phyloP scores from a whole-genome alignment of 805 yeast species.

The Pichia scutulata region DNA sequence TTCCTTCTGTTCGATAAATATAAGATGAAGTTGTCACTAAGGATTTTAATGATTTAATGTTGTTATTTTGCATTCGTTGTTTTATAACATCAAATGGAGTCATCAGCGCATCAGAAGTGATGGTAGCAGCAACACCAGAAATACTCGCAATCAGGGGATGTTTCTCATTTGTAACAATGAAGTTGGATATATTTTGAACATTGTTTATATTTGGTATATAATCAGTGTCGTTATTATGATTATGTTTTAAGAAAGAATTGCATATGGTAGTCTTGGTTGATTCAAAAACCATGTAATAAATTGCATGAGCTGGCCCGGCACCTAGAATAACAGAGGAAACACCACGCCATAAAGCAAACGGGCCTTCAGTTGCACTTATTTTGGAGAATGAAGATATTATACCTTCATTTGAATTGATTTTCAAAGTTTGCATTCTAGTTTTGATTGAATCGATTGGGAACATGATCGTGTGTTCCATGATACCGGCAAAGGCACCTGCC shows the following conservation, averaged over 20 bases:
- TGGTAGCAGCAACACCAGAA: constrained; percentile 89
- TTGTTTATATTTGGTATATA: constrained; percentile 2
- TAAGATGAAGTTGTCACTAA: constrained; percentile 26
- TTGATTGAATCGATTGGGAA: constrained; percentile 94
- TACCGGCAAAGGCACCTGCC: constrained; percentile 99
- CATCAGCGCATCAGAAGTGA: constrained; percentile 93
- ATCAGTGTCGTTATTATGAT: not conserved
- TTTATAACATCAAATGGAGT: constrained; percentile 94
- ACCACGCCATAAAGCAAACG: constrained; percentile 86
- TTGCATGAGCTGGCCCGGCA: constrained; percentile 99
- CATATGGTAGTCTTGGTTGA: constrained; percentile 55
- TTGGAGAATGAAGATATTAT: constrained; percentile 62
- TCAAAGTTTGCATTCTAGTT: constrained; percentile 79
- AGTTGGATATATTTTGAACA: constrained; percentile 8
- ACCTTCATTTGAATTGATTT: constrained; percentile 28
- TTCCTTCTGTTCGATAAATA: constrained; percentile 56
- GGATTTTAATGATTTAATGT: constrained; percentile 9
- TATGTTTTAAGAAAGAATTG: constrained; percentile 29
- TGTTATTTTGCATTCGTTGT: constrained; percentile 76
- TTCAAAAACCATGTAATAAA: constrained; percentile 92
- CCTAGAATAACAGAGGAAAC: constrained; percentile 87
- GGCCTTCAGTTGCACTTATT: constrained; percentile 84
- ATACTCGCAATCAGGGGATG: constrained; percentile 78
- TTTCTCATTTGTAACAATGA: constrained; percentile 50
- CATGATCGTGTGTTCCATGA: constrained; percentile 97